Evolutionary conservation across 805 yeast genomes (phyloP).

Genomic region (Cyberlindnera euphorbiiphila): DNA sequence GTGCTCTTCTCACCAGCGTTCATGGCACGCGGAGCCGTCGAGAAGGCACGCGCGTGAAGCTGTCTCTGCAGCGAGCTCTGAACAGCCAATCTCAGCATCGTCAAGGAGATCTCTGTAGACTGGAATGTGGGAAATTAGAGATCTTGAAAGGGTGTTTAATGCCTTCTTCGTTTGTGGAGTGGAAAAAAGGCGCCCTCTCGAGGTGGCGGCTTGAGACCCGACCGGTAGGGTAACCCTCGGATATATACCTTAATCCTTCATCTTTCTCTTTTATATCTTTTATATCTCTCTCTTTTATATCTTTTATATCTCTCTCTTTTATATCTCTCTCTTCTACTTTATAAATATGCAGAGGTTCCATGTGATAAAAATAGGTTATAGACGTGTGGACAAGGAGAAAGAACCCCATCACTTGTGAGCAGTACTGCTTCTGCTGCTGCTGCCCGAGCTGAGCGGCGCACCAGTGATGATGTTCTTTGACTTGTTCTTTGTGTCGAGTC

Average conservation of each 20-base stretch:
- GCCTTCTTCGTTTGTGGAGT: neutral
- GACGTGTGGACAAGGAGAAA: too few species aligned
- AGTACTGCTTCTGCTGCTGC: too few species aligned
- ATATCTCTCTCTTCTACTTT: too few species aligned
- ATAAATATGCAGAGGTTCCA: too few species aligned
- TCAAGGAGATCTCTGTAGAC: too few species aligned
- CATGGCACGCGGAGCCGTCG: slow-evolving; percentile 3
- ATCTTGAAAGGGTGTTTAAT: too few species aligned
- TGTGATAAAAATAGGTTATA: too few species aligned
- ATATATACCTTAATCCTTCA: too few species aligned
- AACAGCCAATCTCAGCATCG: slow-evolving; percentile 11
- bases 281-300: too few species aligned
- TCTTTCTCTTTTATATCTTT: too few species aligned
- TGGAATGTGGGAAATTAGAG: too few species aligned
- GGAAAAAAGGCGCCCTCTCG: neutral
- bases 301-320: too few species aligned
- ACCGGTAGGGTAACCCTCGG: slow-evolving; percentile 4
- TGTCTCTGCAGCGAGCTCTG: slow-evolving; percentile 16
- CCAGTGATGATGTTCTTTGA: slow-evolving; percentile 29
- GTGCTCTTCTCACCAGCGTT: slow-evolving; percentile 4
- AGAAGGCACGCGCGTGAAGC: slow-evolving; percentile 14
- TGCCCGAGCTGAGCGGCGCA: slow-evolving; percentile 19
- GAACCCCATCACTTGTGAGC: slow-evolving; percentile 1
- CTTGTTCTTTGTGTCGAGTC: slow-evolving; percentile 17
- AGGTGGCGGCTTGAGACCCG: neutral